Percentiles rank a stretch among this genome's conserved stretches.
Conservation (phyloP, 2,329 filamentous ascomycete genomes). For the Colletotrichum sp. region DNA sequence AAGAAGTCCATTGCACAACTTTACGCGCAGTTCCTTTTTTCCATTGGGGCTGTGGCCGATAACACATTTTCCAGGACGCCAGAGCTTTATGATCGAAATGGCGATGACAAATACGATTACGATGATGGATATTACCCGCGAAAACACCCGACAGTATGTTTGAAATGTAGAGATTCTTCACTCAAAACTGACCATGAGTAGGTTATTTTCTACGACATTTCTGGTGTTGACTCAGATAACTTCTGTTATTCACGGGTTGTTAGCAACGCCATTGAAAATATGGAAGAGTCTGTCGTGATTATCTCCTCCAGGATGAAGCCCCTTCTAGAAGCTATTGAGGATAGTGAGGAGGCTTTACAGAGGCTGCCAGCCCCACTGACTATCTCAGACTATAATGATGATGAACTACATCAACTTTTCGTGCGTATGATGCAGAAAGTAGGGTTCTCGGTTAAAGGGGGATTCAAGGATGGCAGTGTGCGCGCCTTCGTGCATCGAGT, state of each 20-base stretch:
- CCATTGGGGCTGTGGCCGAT: conserved; percentile 4
- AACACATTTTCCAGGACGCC: conserved; percentile 27
- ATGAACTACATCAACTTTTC: not conserved
- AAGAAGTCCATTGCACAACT: conserved; percentile 66
- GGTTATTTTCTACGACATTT: not conserved
- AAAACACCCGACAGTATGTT: conserved; percentile 27
- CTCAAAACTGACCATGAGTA: conserved; percentile 25
- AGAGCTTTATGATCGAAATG: no score
- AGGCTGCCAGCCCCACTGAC: not conserved
- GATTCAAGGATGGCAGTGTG: not conserved
- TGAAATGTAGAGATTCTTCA: conserved; percentile 30
- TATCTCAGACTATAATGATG: not conserved
- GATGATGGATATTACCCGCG: no score
- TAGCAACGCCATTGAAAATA: not conserved
- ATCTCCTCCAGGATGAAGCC: not conserved
- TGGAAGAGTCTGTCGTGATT: not conserved
- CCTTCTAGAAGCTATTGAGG: not conserved
- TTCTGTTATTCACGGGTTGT: no score
- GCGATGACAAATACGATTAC: no score
- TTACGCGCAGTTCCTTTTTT: conserved; percentile 58
- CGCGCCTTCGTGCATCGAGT: not conserved
- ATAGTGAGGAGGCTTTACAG: not conserved
- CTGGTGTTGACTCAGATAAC: not conserved
- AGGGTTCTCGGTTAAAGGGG: not conserved
- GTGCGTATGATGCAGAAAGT: not conserved